Percentiles rank a stretch among this genome's conserved stretches.
Evolutionary conservation across 2,329 filamentous ascomycete genomes (phyloP).

Genomic region (Aspergillus udagawae): DNA sequence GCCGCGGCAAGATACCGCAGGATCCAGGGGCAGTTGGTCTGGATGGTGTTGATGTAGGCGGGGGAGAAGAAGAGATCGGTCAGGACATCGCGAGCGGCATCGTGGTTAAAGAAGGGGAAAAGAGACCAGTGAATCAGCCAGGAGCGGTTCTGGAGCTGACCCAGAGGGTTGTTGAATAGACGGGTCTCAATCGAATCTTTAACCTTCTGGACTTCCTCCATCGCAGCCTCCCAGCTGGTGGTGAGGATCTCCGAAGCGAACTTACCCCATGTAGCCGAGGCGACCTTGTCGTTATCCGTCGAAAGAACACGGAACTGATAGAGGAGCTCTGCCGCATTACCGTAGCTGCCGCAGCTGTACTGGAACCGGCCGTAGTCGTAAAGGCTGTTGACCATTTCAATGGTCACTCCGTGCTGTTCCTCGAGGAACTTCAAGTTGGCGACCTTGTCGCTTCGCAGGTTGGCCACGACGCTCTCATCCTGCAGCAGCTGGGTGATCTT

Average conservation of each 20-base stretch:
- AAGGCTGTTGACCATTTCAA: conserved; percentile 92
- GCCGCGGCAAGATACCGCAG: conserved; percentile 89
- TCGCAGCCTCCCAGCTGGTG: conserved; percentile 89
- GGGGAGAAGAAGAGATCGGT: conserved; percentile 97
- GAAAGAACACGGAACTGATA: conserved; percentile 98
- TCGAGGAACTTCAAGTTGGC: conserved; percentile 98
- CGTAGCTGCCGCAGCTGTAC: conserved; percentile 96
- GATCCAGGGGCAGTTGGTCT: conserved; percentile 95
- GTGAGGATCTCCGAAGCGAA: conserved; percentile 92
- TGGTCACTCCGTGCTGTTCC: conserved; percentile 90
- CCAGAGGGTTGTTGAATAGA: conserved; percentile 92
- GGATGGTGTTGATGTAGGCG: conserved; percentile 98
- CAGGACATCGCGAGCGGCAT: conserved; percentile 81
- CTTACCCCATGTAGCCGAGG: conserved; percentile 95
- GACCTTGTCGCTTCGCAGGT: conserved; percentile 92
- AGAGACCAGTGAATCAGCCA: conserved; percentile 98
- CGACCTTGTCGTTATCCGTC: conserved; percentile 96
- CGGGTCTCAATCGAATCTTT: conserved; percentile 90
- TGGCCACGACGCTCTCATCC: conserved; percentile 84
- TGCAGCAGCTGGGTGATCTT: conserved; percentile 84
- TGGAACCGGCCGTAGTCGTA: conserved; percentile 97
- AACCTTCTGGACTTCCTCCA: conserved; percentile 87
- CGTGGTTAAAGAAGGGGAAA: conserved; percentile 98
- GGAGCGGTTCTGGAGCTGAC: conserved; percentile 91
- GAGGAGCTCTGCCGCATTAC: conserved; percentile 81